phyloP scores from a whole-genome alignment of 169 alveolate species.

The Theileria orientalis region DNA sequence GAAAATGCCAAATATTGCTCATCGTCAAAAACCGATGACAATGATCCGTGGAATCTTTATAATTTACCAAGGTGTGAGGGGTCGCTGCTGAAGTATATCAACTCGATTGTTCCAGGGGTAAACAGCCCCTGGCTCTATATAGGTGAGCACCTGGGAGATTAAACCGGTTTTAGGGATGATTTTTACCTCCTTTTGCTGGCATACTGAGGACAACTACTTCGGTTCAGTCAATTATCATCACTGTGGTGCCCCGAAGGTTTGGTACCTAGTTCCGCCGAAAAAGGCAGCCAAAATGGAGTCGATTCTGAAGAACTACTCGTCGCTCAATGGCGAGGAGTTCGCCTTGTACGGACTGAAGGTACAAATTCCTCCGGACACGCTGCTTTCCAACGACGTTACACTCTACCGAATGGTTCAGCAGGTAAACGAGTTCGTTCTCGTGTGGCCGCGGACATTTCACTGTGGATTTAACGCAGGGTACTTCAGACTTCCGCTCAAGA shows the following conservation, averaged over 20 bases:
- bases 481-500: neutral
- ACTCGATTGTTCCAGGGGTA: constrained; percentile 86
- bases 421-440: constrained; percentile 87
- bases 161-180: constrained; percentile 78
- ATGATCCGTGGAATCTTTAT: constrained; percentile 76
- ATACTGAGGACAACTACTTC: constrained; percentile 92
- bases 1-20: constrained; percentile 22
- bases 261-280: constrained; percentile 89
- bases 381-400: constrained; percentile 81
- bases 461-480: constrained; percentile 90
- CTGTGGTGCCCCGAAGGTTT: constrained; percentile 91
- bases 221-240: constrained; percentile 91
- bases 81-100: constrained; percentile 72
- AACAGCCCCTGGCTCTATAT: constrained; percentile 89
- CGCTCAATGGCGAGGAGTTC: constrained; percentile 68
- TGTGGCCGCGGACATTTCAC: constrained; percentile 89
- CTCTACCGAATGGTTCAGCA: constrained; percentile 82
- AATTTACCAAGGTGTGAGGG: constrained; percentile 74
- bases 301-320: constrained; percentile 66
- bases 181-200: constrained; percentile 94
- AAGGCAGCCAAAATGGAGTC: constrained; percentile 84
- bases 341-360: constrained; percentile 77
- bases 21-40: neutral
- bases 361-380: constrained; percentile 85
- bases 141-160: constrained; percentile 4